phyloP scores from a whole-genome alignment of 257 asterid species.

The Ilex asprella region DNA sequence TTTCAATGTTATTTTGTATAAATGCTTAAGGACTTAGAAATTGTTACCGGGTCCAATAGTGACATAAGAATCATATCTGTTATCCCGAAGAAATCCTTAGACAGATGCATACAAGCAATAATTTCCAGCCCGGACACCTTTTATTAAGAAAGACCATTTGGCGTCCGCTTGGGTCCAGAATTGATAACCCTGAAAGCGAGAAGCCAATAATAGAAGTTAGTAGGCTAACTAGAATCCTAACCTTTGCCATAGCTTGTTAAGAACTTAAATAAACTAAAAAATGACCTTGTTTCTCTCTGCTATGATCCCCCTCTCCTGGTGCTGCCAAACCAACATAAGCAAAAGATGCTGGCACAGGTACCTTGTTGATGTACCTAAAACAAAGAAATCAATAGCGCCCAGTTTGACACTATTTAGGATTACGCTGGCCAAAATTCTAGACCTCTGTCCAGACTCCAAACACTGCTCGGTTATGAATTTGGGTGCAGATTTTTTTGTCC shows the following conservation, averaged over 20 bases:
- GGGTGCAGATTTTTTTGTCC: no score
- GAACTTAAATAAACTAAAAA: background rate
- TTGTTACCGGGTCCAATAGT: conserved; percentile 24
- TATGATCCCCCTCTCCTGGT: conserved; percentile 56
- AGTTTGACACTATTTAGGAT: no score
- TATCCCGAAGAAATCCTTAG: conserved; percentile 51
- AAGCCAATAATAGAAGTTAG: background rate
- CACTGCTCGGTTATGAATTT: no score
- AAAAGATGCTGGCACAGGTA: conserved; percentile 19
- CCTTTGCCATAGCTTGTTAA: no score
- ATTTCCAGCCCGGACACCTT: conserved; percentile 37
- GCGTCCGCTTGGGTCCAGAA: conserved; percentile 47
- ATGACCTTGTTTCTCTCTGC: conserved; percentile 70
- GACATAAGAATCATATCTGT: conserved; percentile 33
- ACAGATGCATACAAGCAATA: conserved; percentile 54
- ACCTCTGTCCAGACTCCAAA: no score
- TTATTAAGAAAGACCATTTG: conserved; percentile 35
- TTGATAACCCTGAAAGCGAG: conserved; percentile 43
- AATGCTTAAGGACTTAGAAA: no score
- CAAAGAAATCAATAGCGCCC: background rate
- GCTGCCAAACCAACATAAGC: conserved; percentile 64
- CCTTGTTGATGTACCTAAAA: conserved; percentile 28
- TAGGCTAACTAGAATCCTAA: no score
- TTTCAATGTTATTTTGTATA: no score
- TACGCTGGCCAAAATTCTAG: no score